Base-by-base conservation (phyloP, 2,329 filamentous ascomycete genomes). In the Colletotrichum neosansevieriae region DNA sequence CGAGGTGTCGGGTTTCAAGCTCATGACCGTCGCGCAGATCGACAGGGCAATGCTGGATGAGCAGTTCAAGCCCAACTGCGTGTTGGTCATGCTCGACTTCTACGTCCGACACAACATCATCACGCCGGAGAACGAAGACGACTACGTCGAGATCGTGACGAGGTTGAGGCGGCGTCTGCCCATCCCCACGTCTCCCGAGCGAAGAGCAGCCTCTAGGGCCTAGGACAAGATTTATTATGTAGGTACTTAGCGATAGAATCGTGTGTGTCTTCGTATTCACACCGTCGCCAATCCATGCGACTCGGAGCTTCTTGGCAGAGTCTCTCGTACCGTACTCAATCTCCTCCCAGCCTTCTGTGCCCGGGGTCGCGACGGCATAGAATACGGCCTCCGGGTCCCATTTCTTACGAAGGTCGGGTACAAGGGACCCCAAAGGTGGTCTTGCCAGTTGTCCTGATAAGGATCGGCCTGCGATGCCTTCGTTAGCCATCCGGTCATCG, bases 31-130 rank as follows among this genome's bases (percentile, higher is more conserved):
- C 11, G 76, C 76, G 0, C 80, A 86, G 74, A 88, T 94, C 4
- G 84, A 88, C 75, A 75, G 81, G 60, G 88, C 89, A 1, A 82
- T 97, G 82, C 79, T 83, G 17, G 82, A 82, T 15, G 89, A 89
- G 3, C 88, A 93, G 76, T 97, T 97, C 81, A 97, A 97, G 83
- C 91, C 94, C 0, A 96, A 97, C 74, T 94, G 93, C 73, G 90
- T 91, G 29, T 76, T 91, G 34, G 90, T 95, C 54, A 83, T 95
- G 81, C 83, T 96, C 54, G 93, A 97, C 74, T 97, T 97, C 77
- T 88, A 97, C 73, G 81, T 97, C 51, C 81, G 94, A 24, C 93
- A 94, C 77, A 92, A 92, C 0, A 82, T 93, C 57, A 75, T 97
- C 67, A 94, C 89, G 1, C 79, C 86, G 0, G 92, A 93, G 75